Conservation (phyloP, 176 grass and related monocot species). For the Raddia distichophylla region DNA sequence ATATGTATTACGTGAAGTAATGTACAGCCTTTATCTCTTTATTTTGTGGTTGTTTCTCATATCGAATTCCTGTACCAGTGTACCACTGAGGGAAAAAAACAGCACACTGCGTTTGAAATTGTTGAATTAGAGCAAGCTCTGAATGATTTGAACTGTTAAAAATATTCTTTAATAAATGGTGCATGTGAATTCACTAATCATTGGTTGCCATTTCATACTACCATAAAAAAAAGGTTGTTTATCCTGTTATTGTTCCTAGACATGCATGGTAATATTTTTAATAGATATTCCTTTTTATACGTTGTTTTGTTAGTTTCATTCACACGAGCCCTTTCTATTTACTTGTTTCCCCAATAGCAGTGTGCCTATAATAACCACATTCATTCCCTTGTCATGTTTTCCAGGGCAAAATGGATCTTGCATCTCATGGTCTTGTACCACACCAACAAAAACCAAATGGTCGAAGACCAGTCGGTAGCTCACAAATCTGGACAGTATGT, state of each 20-base stretch:
- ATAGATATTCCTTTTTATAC: slow-evolving; percentile 26
- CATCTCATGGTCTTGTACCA: slow-evolving; percentile 30
- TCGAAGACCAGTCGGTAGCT: slow-evolving; percentile 53
- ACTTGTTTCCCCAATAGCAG: not conserved
- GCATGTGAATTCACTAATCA: slow-evolving; percentile 11
- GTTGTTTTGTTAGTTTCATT: slow-evolving; percentile 9
- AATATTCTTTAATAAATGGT: slow-evolving; percentile 6
- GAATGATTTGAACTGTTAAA: not conserved
- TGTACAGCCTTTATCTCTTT: not conserved
- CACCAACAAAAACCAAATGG: slow-evolving; percentile 55
- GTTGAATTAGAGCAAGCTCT: not conserved
- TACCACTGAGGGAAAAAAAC: not conserved
- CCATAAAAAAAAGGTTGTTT: not conserved
- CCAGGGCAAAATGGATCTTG: slow-evolving; percentile 51
- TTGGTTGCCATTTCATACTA: not conserved
- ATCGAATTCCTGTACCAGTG: not conserved
- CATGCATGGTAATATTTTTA: slow-evolving; percentile 9
- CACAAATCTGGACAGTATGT: slow-evolving; percentile 57
- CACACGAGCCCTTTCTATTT: not conserved
- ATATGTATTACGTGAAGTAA: not conserved
- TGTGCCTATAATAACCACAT: not conserved
- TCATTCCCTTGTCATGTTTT: slow-evolving; percentile 27
- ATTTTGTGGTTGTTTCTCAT: slow-evolving; percentile 1
- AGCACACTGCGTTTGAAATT: not conserved
- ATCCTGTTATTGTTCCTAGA: not conserved